phyloP scores from a whole-genome alignment of 306 rosid species.

The Quercus dentata region DNA sequence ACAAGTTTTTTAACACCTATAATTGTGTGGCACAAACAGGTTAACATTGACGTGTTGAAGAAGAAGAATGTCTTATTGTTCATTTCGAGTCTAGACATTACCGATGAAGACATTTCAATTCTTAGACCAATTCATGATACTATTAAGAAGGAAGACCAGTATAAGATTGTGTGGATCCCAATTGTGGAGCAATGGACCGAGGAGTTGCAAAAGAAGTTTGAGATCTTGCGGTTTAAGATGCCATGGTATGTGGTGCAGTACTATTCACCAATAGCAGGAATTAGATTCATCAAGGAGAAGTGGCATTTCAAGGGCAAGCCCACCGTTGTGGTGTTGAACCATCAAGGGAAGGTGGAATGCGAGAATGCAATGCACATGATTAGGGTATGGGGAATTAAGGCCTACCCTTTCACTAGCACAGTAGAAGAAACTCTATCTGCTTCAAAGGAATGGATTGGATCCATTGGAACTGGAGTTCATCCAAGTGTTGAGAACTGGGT shows the following conservation, averaged over 20 bases:
- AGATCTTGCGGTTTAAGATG: conserved; percentile 38
- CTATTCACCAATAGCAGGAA: conserved; percentile 30
- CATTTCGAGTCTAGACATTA: conserved; percentile 49
- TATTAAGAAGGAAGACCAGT: conserved; percentile 22
- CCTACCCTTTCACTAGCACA: conserved; percentile 33
- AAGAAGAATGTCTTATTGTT: conserved; percentile 45
- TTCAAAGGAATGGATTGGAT: conserved; percentile 24
- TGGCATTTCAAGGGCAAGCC: conserved; percentile 63
- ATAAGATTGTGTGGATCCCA: conserved; percentile 69
- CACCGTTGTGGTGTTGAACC: conserved; percentile 41
- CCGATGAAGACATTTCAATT: conserved; percentile 33
- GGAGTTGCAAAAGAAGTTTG: conserved; percentile 45
- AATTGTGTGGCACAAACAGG: conserved; percentile 16
- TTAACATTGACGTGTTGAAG: conserved; percentile 32
- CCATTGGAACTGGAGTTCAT: conserved; percentile 2
- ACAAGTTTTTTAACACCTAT: neutral
- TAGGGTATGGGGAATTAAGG: conserved; percentile 46
- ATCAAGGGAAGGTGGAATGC: conserved; percentile 49
- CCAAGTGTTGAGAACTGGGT: conserved; percentile 34
- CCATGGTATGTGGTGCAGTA: conserved; percentile 48
- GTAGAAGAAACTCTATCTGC: neutral
- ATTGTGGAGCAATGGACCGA: conserved; percentile 55
- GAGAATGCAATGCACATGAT: conserved; percentile 52
- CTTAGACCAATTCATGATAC: conserved; percentile 34
- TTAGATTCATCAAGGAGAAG: conserved; percentile 49